Evolutionary conservation across 1,284 basidiomycete genomes (phyloP), one percentile per base, ranked within the genome.

Genomic region (Inonotus hispidus): DNA sequence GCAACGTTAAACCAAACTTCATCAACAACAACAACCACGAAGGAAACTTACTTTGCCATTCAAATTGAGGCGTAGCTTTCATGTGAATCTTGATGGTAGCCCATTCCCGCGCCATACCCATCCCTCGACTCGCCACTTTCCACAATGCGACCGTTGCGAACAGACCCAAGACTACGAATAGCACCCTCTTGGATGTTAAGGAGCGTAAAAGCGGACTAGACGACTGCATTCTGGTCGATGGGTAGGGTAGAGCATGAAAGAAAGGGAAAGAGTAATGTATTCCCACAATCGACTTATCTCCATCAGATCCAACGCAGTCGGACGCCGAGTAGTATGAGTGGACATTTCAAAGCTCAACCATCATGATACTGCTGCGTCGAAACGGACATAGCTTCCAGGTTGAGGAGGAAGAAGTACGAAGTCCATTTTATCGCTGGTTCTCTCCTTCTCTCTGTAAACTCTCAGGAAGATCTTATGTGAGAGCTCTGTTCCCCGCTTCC

Each of bases 71-170:
- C 7, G 56, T 62, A n/a, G 27, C 27, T 3, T 49, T 39, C 56
- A 58, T 54, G 54, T 58, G 61, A 27, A 57, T 21, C 25, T 25
- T 45, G 29, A 62, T 38, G 38, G 61, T 50, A 35, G 58, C 58
- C 23, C 32, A 58, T 19, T 11, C 45, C 21, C 23, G 23, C 41
- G 32, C 43, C 46, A 29, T 27, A 16, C 14, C n/a, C n/a, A 41
- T 27, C 5, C 55, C 43, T 13, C 29, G 55, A 32, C 25, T 47
- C 41, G 43, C 16, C 23, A 45, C 23, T 35, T 46, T 56, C 41
- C 55, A 27, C 16, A 56, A 29, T 8, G 27, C 27, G 8, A 56
- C 27, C 10, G 43, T 47, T 8, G 29, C 23, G 29, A 56, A 45
- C 19, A 56, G 13, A 5, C 21, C 29, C 16, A 56, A 46, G 19